These are phyloP conservation scores for Achlya hypogyna DNA, from an alignment of 352 stramenopile genomes.

Conservation along the genomic window DNA sequence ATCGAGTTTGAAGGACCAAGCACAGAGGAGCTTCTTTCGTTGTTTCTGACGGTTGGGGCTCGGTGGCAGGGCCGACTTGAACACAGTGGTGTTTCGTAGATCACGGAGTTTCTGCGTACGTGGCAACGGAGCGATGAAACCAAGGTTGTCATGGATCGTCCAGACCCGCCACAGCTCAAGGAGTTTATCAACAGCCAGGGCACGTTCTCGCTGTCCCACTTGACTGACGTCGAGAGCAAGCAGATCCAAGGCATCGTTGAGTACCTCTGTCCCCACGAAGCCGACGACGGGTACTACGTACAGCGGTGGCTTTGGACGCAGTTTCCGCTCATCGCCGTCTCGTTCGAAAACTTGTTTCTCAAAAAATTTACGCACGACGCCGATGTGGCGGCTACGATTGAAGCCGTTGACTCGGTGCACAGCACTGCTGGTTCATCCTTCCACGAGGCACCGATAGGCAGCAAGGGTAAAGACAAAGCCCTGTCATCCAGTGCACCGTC, in stretches of 20 bases:
- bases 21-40: constrained; percentile 48
- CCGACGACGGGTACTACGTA: constrained; percentile 66
- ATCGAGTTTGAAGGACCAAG: constrained; percentile 49
- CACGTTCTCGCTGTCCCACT: constrained; percentile 39
- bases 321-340: constrained; percentile 70
- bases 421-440: neutral
- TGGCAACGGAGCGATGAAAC: constrained; percentile 47
- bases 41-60: constrained; percentile 43
- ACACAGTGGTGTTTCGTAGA: constrained; percentile 15
- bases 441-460: neutral
- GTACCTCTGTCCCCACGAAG: constrained; percentile 41
- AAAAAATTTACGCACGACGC: constrained; percentile 13
- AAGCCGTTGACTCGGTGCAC: neutral
- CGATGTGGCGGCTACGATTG: neutral
- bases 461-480: neutral
- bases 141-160: constrained; percentile 30
- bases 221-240: constrained; percentile 41
- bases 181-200: constrained; percentile 64
- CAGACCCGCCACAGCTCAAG: constrained; percentile 51
- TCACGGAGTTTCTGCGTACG: constrained; percentile 66
- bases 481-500: neutral
- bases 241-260: constrained; percentile 54
- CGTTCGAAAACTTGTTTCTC: constrained; percentile 63
- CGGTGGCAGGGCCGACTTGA: neutral
- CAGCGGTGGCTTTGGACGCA: constrained; percentile 77